phyloP scores from a whole-genome alignment of 108 stramenopile genomes.

The Skeletonema potamos region DNA sequence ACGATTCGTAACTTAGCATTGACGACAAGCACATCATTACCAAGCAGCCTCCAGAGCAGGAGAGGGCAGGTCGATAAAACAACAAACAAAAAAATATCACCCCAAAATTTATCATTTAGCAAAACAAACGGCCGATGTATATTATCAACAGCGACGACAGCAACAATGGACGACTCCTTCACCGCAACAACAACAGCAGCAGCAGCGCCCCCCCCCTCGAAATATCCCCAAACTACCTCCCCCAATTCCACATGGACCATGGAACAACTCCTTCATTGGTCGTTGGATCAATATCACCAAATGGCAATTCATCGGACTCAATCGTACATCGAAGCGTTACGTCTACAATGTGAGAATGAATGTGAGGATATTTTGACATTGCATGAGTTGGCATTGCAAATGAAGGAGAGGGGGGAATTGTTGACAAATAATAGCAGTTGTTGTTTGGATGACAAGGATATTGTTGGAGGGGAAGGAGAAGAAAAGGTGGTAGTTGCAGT shows the following conservation, averaged over 20 bases:
- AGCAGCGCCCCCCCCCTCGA: background rate
- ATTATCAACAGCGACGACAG: too few species aligned
- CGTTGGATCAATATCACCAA: constrained; percentile 50
- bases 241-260: constrained; percentile 72
- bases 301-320: constrained; percentile 46
- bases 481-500: background rate
- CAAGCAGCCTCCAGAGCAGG: too few species aligned
- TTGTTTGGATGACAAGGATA: background rate
- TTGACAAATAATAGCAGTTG: background rate
- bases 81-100: too few species aligned
- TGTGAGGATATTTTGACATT: constrained; percentile 50
- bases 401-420: constrained; percentile 12
- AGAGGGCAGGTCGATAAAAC: too few species aligned
- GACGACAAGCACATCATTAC: too few species aligned
- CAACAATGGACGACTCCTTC: background rate
- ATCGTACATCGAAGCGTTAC: constrained; percentile 36
- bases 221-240: constrained; percentile 16
- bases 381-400: constrained; percentile 50
- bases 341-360: constrained; percentile 50
- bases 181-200: background rate
- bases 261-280: constrained; percentile 78
- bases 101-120: too few species aligned
- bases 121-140: too few species aligned
- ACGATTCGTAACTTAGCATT: too few species aligned
- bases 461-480: background rate